These are phyloP conservation scores for Amanita polypyramis DNA, from an alignment of 768 basidiomycete genomes.

Conservation along the genomic window DNA sequence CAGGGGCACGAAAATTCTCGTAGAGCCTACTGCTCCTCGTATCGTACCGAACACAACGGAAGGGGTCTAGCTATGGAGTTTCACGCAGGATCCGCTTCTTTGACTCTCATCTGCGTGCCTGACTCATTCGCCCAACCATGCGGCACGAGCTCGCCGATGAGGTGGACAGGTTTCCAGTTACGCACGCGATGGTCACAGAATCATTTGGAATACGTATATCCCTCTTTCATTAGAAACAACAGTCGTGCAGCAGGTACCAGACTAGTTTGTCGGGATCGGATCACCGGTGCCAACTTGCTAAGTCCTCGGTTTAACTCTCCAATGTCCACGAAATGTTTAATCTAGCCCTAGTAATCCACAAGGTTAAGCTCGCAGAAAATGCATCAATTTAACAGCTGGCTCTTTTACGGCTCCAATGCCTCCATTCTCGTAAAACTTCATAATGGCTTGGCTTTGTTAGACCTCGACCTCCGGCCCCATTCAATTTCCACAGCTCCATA, in stretches of 20 bases:
- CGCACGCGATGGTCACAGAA: not conserved
- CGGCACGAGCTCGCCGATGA: not conserved
- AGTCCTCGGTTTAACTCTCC: not conserved
- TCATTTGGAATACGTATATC: too few species aligned
- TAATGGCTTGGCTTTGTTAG: not conserved
- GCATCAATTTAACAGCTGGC: not conserved
- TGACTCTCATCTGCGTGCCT: not conserved
- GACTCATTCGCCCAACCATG: not conserved
- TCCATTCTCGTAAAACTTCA: not conserved
- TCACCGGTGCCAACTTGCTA: not conserved
- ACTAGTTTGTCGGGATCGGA: not conserved
- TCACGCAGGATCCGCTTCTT: not conserved
- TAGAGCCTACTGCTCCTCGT: not conserved
- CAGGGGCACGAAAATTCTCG: not conserved
- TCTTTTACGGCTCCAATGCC: not conserved
- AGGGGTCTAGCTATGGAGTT: not conserved
- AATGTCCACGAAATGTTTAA: not conserved
- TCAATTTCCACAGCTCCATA: not conserved
- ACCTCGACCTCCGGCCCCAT: not conserved
- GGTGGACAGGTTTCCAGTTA: not conserved
- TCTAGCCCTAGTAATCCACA: not conserved
- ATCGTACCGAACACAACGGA: slow-evolving; percentile 1
- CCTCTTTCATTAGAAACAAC: not conserved
- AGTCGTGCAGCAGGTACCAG: not conserved
- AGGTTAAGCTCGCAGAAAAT: slow-evolving; percentile 1